Conservation (phyloP, 1,284 basidiomycete species). For the Ustilago crameri region DNA sequence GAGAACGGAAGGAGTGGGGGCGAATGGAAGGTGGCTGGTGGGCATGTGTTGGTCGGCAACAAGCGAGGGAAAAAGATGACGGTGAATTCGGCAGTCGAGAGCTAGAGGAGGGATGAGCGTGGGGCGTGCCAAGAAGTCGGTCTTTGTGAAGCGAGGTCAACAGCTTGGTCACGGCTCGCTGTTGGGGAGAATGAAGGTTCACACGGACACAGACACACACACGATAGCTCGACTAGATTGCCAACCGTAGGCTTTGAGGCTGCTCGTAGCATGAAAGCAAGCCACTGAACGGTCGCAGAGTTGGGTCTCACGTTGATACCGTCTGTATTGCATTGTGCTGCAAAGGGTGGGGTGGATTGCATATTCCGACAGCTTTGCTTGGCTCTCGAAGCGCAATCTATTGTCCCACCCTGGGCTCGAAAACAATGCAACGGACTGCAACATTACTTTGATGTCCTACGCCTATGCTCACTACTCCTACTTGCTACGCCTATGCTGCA, state of each 20-base stretch:
- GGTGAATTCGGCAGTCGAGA: background rate
- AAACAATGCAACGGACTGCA: too few species aligned
- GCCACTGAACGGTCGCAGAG: too few species aligned
- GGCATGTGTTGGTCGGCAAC: background rate
- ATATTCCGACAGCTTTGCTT: too few species aligned
- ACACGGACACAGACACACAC: background rate
- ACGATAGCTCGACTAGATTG: background rate
- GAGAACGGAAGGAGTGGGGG: background rate
- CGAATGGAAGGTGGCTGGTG: background rate
- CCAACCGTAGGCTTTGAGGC: conserved; percentile 1
- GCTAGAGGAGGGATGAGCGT: background rate
- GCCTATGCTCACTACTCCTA: too few species aligned
- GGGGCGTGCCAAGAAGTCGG: conserved; percentile 25
- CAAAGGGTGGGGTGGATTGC: too few species aligned
- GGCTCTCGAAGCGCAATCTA: background rate
- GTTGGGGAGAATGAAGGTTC: background rate
- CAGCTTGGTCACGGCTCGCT: background rate
- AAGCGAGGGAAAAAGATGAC: conserved; percentile 1
- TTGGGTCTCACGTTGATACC: too few species aligned
- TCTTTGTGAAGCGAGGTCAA: conserved; percentile 35
- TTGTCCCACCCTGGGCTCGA: too few species aligned
- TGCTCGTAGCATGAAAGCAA: too few species aligned
- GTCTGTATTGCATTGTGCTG: too few species aligned
- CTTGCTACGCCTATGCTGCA: too few species aligned
- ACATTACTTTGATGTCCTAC: too few species aligned